Evolutionary conservation across 2,329 filamentous ascomycete species (phyloP).

Genomic region (Apiospora saccharicola): DNA sequence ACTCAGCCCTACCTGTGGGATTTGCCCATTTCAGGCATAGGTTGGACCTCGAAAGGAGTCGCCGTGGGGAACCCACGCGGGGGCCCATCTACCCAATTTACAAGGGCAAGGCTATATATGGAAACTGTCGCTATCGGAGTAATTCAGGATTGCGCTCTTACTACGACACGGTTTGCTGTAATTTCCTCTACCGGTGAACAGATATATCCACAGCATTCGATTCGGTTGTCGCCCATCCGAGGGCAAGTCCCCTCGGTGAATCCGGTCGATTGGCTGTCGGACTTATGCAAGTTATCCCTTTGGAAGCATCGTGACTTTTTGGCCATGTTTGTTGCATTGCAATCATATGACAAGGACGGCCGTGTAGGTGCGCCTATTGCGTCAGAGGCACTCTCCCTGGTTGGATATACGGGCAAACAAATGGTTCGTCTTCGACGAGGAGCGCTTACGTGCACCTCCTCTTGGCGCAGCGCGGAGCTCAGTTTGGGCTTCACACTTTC

Average conservation of each 20-base stretch:
- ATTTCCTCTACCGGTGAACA: background rate
- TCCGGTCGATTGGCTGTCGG: background rate
- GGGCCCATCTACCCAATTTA: background rate
- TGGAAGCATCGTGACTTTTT: background rate
- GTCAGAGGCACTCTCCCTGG: background rate
- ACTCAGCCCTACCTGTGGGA: conserved; percentile 17
- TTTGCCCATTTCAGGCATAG: conserved; percentile 9
- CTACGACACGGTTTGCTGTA: background rate
- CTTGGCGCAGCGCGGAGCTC: background rate
- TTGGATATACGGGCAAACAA: background rate
- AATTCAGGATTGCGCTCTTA: background rate
- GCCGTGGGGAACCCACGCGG: background rate
- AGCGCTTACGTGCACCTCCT: background rate
- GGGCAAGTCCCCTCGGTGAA: background rate
- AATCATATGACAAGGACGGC: background rate
- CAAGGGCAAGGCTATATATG: conserved; percentile 10
- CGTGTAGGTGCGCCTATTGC: background rate
- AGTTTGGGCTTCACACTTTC: background rate
- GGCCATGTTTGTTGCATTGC: background rate
- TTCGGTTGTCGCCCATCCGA: no score
- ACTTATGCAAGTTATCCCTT: background rate
- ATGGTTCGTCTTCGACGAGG: background rate
- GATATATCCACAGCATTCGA: background rate
- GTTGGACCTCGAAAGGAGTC: background rate
- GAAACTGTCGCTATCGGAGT: background rate